phyloP scores from a whole-genome alignment of 257 asterid genomes.

The Nemophila menziesii region DNA sequence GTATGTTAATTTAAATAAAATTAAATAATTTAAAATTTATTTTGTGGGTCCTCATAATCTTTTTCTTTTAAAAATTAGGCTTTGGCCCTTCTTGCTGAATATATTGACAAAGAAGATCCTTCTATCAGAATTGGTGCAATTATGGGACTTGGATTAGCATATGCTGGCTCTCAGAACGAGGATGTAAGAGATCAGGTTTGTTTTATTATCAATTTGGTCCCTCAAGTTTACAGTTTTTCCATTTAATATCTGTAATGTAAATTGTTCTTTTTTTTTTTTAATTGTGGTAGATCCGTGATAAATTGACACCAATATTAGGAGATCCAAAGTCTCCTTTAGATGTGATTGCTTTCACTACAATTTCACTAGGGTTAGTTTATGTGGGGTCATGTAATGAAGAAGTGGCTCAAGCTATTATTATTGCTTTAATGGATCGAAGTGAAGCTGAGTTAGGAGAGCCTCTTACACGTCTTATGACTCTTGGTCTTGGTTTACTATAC shows the following conservation, averaged over 20 bases:
- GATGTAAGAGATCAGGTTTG: slow-evolving; percentile 33
- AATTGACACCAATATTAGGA: slow-evolving; percentile 55
- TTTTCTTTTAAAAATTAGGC: slow-evolving; percentile 61
- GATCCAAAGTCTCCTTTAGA: slow-evolving; percentile 73
- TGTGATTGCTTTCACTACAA: slow-evolving; percentile 83
- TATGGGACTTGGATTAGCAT: slow-evolving; percentile 96
- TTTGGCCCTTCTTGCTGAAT: slow-evolving; percentile 72
- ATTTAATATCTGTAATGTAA: neutral
- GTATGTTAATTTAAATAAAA: slow-evolving; percentile 41
- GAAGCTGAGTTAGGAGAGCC: slow-evolving; percentile 85
- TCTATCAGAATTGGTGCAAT: slow-evolving; percentile 84
- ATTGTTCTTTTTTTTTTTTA: neutral
- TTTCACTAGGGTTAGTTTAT: slow-evolving; percentile 74
- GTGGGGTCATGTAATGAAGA: slow-evolving; percentile 93
- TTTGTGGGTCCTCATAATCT: neutral
- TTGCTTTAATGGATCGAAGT: slow-evolving; percentile 77
- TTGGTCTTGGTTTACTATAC: slow-evolving; percentile 89
- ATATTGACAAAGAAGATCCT: slow-evolving; percentile 64
- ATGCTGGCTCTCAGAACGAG: slow-evolving; percentile 86
- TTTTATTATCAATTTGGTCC: neutral
- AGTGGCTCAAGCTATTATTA: slow-evolving; percentile 78
- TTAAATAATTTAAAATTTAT: no score
- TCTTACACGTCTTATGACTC: slow-evolving; percentile 68
- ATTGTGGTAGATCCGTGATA: slow-evolving; percentile 40
- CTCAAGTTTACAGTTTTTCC: neutral